Conservation (phyloP, 2,329 filamentous ascomycete genomes). For the Fusarium phyllophilum region DNA sequence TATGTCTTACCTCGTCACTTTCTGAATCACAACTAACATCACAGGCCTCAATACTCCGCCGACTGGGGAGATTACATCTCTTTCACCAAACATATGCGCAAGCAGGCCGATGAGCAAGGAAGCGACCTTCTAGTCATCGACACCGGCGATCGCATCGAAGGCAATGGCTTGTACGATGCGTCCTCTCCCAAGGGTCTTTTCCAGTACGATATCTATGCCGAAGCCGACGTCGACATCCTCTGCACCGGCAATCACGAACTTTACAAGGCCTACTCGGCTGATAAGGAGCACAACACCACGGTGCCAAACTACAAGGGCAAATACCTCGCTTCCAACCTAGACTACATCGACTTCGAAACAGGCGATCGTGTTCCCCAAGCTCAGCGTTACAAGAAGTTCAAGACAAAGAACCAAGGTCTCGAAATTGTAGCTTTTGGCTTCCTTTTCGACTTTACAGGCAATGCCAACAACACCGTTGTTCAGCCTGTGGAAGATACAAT, state of each 20-base stretch:
- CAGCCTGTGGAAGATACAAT: slow-evolving; percentile 82
- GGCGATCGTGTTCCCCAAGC: slow-evolving; percentile 80
- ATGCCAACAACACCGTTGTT: slow-evolving; percentile 90
- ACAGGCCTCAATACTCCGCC: slow-evolving; percentile 86
- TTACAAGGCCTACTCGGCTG: slow-evolving; percentile 81
- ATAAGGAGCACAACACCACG: slow-evolving; percentile 80
- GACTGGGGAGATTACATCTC: slow-evolving; percentile 99
- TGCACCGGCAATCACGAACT: slow-evolving; percentile 95
- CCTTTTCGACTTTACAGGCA: slow-evolving; percentile 90
- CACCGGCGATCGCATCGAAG: slow-evolving; percentile 92
- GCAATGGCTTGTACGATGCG: slow-evolving; percentile 93
- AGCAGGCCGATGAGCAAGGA: slow-evolving; percentile 80
- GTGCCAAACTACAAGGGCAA: slow-evolving; percentile 83
- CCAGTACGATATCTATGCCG: slow-evolving; percentile 85
- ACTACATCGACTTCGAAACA: slow-evolving; percentile 80
- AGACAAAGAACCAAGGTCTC: slow-evolving; percentile 87
- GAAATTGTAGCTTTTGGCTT: slow-evolving; percentile 91
- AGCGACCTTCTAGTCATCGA: slow-evolving; percentile 92
- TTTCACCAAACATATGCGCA: slow-evolving; percentile 84
- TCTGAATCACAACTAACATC: slow-evolving; percentile 1
- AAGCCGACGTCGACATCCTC: slow-evolving; percentile 85
- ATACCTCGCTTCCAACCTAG: slow-evolving; percentile 92
- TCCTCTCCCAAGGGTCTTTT: slow-evolving; percentile 89
- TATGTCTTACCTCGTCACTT: slow-evolving; percentile 51
- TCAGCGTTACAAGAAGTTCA: slow-evolving; percentile 86